Conservation (phyloP, 2,329 filamentous ascomycete genomes). For the Neospermospora avenae region DNA sequence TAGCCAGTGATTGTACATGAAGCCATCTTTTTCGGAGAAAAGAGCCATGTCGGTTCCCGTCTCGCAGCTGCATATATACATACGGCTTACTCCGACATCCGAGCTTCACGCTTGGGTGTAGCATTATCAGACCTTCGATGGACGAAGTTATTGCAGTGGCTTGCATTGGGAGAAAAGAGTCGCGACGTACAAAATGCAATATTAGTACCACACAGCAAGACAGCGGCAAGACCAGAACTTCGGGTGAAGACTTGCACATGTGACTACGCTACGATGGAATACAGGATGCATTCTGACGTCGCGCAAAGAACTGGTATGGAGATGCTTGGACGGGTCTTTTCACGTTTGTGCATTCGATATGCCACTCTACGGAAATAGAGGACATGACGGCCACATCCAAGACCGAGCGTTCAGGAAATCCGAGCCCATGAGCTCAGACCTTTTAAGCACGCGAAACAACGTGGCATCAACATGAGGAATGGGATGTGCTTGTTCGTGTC, state of each 20-base stretch:
- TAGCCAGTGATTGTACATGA: not conserved
- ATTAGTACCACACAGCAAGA: not conserved
- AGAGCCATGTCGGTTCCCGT: not conserved
- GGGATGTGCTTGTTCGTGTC: not conserved
- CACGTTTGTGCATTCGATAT: not conserved
- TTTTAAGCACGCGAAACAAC: not conserved
- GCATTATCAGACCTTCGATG: not conserved
- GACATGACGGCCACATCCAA: not conserved
- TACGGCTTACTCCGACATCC: not conserved
- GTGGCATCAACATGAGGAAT: not conserved
- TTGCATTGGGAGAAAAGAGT: not conserved
- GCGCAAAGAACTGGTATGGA: not conserved
- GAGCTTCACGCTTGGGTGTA: not conserved
- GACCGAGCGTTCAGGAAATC: not conserved
- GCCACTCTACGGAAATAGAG: not conserved
- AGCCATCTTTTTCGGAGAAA: not conserved
- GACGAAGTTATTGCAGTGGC: not conserved
- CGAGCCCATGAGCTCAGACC: no score
- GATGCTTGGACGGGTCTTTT: no score
- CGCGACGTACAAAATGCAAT: not conserved
- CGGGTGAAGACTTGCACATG: not conserved
- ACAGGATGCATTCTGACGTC: not conserved
- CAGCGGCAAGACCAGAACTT: not conserved
- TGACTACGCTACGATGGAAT: not conserved
- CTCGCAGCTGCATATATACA: not conserved